Base-by-base conservation (phyloP, 2,329 filamentous ascomycete genomes). In the Helicocarpus griseus region DNA sequence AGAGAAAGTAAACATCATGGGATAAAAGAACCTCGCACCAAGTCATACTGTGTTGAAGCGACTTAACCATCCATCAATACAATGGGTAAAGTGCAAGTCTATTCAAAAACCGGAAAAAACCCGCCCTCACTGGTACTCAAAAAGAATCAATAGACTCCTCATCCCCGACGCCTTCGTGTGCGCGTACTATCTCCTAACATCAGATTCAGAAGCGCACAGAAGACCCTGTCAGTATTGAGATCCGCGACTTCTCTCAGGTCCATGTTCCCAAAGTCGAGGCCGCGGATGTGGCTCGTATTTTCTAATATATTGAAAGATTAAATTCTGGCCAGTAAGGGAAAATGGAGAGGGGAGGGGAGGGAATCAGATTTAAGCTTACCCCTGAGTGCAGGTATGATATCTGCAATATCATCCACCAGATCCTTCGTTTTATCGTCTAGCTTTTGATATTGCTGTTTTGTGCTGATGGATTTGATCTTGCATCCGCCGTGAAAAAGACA, bases 401-500 rank as follows among this genome's bases (percentile, higher is more conserved):
- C 2, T 5, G 38, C 22, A n/a, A 50, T 9, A 5, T 29, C 29
- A 14, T 35, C 29, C 38, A 50, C 26, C 4, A 50, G 35, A 13
- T 43, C 3, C n/a, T 36, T n/a, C 2, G 39, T 50, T 9, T 41
- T 28, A 2, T 33, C 11, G 39, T 50, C 39, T 8, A 43, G 38
- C 14, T 26, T 5, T 17, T 5, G 11, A 44, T 22, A 50, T 36
- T 26, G 41, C 24, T 13, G 13, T n/a, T 13, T 29, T 22, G 19
- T 11, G 6, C 6, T 36, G 31, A 47, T 36, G 13, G 6, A 8
- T 36, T 47, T 31, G n/a, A 22, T 36, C 33, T 44, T 43, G 14
- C 14, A 50, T 7, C 19, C 8, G 8, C 48, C 38, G 39, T 50
- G 48, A 28, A 50, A 44, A 50, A 50, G 35, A n/a, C 35, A 49